Evolutionary conservation across 306 rosid genomes (phyloP).

Genomic region (Hippophae tibetana): DNA sequence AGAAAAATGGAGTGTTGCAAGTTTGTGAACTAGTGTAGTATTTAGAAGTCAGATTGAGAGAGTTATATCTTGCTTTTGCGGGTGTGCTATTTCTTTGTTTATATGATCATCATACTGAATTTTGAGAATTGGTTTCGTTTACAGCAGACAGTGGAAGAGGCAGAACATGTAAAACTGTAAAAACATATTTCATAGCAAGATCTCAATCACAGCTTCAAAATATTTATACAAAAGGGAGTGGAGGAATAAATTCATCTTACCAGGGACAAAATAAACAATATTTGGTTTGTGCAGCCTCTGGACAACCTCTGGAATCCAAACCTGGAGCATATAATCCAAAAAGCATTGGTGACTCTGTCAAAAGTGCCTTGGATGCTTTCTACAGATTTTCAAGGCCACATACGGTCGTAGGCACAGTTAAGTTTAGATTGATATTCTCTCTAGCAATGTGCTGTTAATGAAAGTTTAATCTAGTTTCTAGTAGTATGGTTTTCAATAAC

Average conservation of each 20-base stretch:
- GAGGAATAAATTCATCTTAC: slow-evolving; percentile 21
- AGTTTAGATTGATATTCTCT: slow-evolving; percentile 25
- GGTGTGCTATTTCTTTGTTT: neutral
- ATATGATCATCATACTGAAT: neutral
- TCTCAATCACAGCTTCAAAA: slow-evolving; percentile 18
- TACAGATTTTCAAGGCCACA: slow-evolving; percentile 95
- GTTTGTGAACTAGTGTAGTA: too few species aligned
- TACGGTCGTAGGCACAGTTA: slow-evolving; percentile 93
- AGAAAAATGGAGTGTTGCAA: too few species aligned
- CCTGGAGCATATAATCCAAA: slow-evolving; percentile 41
- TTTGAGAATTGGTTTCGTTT: slow-evolving; percentile 32
- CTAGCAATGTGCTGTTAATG: slow-evolving; percentile 2
- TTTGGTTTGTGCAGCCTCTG: slow-evolving; percentile 53
- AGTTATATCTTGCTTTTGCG: neutral
- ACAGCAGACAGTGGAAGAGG: slow-evolving; percentile 24
- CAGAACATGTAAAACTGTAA: slow-evolving; percentile 29
- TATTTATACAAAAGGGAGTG: slow-evolving; percentile 18
- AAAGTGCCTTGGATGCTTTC: slow-evolving; percentile 52
- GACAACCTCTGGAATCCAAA: slow-evolving; percentile 60
- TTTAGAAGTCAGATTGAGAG: too few species aligned
- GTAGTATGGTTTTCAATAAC: slow-evolving; percentile 4
- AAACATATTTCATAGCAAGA: slow-evolving; percentile 21
- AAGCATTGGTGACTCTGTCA: slow-evolving; percentile 29
- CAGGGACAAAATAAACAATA: slow-evolving; percentile 19
- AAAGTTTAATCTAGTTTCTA: slow-evolving; percentile 1